Evolutionary conservation across 495 filamentous ascomycete species (phyloP).

Genomic region (Stereocaulon alpinum): DNA sequence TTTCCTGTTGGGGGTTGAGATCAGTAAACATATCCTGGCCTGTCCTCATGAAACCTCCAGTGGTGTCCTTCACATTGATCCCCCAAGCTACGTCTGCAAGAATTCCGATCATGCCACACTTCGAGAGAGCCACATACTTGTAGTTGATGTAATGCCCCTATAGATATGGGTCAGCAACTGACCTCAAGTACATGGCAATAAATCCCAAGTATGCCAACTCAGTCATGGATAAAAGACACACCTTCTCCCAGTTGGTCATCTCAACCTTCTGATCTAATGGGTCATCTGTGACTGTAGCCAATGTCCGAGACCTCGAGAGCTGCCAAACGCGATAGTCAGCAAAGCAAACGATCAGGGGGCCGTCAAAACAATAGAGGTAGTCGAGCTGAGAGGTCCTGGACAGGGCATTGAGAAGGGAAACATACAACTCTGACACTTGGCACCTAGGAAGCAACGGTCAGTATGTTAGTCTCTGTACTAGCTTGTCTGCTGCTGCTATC

Average conservation of each 20-base stretch:
- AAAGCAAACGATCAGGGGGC: conserved; percentile 12
- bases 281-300: conserved; percentile 53
- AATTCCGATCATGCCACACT: not conserved
- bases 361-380: conserved; percentile 3
- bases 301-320: conserved; percentile 41
- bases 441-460: conserved; percentile 23
- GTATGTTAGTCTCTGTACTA: not conserved
- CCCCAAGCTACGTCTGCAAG: not conserved
- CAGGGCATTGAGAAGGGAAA: conserved; percentile 15
- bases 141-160: conserved; percentile 74
- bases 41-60: not conserved
- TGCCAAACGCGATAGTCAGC: conserved; percentile 28
- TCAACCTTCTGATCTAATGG: conserved; percentile 69
- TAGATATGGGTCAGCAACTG: not conserved
- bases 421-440: conserved; percentile 47
- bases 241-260: conserved; percentile 69
- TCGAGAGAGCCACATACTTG: conserved; percentile 38
- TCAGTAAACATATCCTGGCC: conserved; percentile 25
- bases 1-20: conserved; percentile 53
- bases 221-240: conserved; percentile 25
- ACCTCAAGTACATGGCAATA: not conserved
- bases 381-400: not conserved
- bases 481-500: not conserved
- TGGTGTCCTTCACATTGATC: not conserved
- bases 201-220: not conserved